These are phyloP conservation scores for Nitzschia inconspicua DNA, from an alignment of 108 stramenopile genomes.

Conservation along the genomic window DNA sequence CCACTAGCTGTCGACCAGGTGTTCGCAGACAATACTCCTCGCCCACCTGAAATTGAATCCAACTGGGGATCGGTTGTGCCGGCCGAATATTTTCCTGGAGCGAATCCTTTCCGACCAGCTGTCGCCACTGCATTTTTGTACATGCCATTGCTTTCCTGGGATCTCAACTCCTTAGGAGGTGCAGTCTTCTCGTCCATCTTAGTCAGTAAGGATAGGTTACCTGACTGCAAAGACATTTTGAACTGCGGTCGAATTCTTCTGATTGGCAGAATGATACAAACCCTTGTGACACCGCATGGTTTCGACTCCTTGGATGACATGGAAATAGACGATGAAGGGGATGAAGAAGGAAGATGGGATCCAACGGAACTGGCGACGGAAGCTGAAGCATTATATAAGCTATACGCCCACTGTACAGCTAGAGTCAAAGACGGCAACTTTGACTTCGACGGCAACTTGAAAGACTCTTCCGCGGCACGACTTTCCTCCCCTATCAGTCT, in stretches of 20 bases:
- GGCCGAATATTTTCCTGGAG: conserved; percentile 21
- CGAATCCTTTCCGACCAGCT: conserved; percentile 70
- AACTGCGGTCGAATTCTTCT: conserved; percentile 47
- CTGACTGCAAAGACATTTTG: conserved; percentile 47
- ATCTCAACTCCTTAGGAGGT: conserved; percentile 76
- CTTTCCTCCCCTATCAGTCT: conserved; percentile 27
- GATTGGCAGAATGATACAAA: conserved; percentile 67
- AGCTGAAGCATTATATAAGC: conserved; percentile 41
- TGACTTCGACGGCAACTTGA: conserved; percentile 4
- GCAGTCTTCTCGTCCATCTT: conserved; percentile 75
- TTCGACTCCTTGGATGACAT: conserved; percentile 39
- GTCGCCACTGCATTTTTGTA: conserved; percentile 79
- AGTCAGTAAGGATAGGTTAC: conserved; percentile 31
- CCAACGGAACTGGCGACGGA: conserved; percentile 24
- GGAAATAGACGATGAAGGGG: conserved; percentile 45
- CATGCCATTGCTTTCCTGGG: conserved; percentile 84
- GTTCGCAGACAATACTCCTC: conserved; percentile 8
- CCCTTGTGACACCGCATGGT: conserved; percentile 62
- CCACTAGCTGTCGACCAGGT: conserved; percentile 50
- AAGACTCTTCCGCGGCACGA: not conserved
- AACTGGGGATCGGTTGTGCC: conserved; percentile 77
- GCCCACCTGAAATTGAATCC: conserved; percentile 21
- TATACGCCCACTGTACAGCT: conserved; percentile 38
- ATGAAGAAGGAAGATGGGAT: conserved; percentile 38
- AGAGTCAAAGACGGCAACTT: conserved; percentile 16